Conservation (phyloP, 306 rosid genomes). For the Amphicarpaea edgeworthii region DNA sequence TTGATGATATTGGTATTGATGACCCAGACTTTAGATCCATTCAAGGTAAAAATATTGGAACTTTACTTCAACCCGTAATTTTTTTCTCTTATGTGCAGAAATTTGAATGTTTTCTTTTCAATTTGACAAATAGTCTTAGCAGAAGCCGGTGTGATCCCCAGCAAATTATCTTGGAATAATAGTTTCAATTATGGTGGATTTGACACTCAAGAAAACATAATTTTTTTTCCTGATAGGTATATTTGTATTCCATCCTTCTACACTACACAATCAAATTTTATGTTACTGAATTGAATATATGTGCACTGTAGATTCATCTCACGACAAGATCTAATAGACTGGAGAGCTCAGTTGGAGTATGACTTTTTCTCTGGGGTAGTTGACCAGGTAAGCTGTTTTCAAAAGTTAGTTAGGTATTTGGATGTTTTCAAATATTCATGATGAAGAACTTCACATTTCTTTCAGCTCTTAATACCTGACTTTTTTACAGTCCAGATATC, state of each 20-base stretch:
- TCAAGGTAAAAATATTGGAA: constrained; percentile 67
- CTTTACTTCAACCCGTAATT: constrained; percentile 6
- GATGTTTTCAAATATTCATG: constrained; percentile 22
- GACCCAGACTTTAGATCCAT: constrained; percentile 77
- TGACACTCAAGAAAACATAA: constrained; percentile 45
- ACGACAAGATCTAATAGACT: constrained; percentile 85
- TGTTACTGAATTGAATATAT: constrained; percentile 41
- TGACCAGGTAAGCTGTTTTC: constrained; percentile 70
- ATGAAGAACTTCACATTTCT: constrained; percentile 50
- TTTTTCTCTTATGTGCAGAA: constrained; percentile 26
- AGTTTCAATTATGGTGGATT: constrained; percentile 46
- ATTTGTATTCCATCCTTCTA: constrained; percentile 16
- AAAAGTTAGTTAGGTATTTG: not conserved
- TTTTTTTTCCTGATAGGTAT: constrained; percentile 82
- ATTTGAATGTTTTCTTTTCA: constrained; percentile 43
- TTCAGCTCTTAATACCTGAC: constrained; percentile 81
- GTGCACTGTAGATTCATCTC: constrained; percentile 73
- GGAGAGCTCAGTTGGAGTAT: constrained; percentile 92
- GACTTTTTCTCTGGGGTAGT: constrained; percentile 55
- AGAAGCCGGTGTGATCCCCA: constrained; percentile 85
- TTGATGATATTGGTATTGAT: constrained; percentile 64
- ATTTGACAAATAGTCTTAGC: constrained; percentile 69
- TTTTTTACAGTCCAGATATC: constrained; percentile 98
- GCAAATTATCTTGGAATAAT: constrained; percentile 68
- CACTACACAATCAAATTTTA: constrained; percentile 27